These are phyloP conservation scores for Kondoa malvinella DNA, from an alignment of 768 basidiomycete genomes.

Conservation along the genomic window DNA sequence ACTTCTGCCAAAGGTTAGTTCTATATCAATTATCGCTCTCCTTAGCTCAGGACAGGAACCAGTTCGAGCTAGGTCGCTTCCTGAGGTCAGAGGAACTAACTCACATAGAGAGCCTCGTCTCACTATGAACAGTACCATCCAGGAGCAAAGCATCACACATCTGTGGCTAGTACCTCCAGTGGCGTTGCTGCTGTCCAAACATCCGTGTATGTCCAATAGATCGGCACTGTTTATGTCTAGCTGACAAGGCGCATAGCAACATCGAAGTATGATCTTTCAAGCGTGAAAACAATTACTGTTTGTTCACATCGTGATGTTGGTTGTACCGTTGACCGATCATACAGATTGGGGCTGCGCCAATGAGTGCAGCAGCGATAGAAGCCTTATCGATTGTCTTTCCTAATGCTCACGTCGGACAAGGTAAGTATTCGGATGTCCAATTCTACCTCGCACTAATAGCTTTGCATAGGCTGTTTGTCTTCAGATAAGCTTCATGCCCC, in stretches of 20 bases:
- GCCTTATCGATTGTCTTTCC: background rate
- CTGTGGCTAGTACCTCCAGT: slow-evolving; percentile 6
- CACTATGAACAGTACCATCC: background rate
- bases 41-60: background rate
- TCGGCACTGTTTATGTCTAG: background rate
- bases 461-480: background rate
- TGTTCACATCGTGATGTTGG: background rate
- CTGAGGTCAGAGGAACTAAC: background rate
- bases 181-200: slow-evolving; percentile 2
- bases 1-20: background rate
- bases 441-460: background rate
- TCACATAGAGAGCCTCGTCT: background rate
- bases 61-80: slow-evolving; percentile 1
- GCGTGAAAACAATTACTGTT: background rate
- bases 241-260: background rate
- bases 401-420: background rate
- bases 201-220: slow-evolving; percentile 1
- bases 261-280: background rate
- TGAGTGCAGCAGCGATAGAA: background rate
- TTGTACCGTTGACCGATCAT: background rate
- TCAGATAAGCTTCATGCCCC: background rate
- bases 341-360: background rate
- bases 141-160: slow-evolving; percentile 2
- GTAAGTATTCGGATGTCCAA: background rate
- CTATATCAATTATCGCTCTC: background rate